A percentile compares a stretch with the other conserved stretches of the same genome.
Evolutionary conservation across 1,284 basidiomycete genomes (phyloP).

Genomic region (Puccinia hordei): DNA sequence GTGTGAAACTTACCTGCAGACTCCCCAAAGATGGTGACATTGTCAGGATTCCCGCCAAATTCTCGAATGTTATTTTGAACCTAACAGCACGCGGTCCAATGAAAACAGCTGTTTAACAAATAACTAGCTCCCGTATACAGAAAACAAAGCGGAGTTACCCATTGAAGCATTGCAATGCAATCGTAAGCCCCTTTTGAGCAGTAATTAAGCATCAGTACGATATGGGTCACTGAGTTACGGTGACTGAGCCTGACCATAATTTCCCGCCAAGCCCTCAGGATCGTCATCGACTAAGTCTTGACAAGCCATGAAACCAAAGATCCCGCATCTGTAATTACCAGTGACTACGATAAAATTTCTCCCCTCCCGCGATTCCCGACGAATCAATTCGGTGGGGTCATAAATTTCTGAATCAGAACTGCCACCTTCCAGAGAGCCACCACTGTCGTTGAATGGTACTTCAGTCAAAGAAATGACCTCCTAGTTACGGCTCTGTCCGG

Average conservation of each 20-base stretch:
- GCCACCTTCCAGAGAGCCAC: conserved; percentile 35
- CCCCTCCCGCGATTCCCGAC: conserved; percentile 37
- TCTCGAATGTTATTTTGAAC: conserved; percentile 45
- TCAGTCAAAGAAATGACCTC: neutral
- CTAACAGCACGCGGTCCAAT: neutral
- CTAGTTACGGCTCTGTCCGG: neutral
- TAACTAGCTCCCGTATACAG: neutral
- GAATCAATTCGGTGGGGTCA: conserved; percentile 50
- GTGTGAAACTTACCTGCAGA: conserved; percentile 33
- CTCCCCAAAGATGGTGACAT: conserved; percentile 48
- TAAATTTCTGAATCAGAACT: conserved; percentile 27
- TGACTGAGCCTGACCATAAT: conserved; percentile 44
- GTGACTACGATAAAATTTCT: conserved; percentile 47
- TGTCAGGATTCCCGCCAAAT: conserved; percentile 46
- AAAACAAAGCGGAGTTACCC: conserved; percentile 7
- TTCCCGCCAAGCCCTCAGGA: conserved; percentile 39
- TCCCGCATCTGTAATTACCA: conserved; percentile 34
- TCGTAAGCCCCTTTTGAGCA: conserved; percentile 35
- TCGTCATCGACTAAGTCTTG: conserved; percentile 36
- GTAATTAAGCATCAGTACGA: conserved; percentile 20
- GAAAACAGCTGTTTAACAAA: neutral
- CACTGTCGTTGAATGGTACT: conserved; percentile 12
- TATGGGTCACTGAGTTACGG: neutral
- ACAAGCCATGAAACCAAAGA: conserved; percentile 43
- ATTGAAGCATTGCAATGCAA: conserved; percentile 46